A percentile compares a stretch with the other conserved stretches of the same genome.
phyloP scores from a whole-genome alignment of 2,329 filamentous ascomycete genomes.

The Tricladium varicosporioides region DNA sequence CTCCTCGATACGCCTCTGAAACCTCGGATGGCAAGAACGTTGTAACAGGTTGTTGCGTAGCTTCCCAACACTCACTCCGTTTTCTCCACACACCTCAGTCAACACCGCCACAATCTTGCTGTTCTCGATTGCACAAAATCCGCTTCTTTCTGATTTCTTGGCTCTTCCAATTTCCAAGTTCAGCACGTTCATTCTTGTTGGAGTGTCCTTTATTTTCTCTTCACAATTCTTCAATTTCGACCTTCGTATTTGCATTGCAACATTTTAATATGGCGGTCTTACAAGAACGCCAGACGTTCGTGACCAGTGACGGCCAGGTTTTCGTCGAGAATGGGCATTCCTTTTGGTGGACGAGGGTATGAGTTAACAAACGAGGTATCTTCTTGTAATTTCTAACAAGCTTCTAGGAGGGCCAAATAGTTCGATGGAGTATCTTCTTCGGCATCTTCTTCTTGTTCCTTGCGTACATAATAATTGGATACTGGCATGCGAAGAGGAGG shows the following conservation, averaged over 20 bases:
- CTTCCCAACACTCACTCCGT: not conserved
- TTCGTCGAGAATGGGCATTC: constrained; percentile 29
- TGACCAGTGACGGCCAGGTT: constrained; percentile 5
- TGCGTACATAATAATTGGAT: constrained; percentile 64
- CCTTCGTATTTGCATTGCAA: not conserved
- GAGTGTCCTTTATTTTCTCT: not conserved
- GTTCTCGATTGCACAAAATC: not conserved
- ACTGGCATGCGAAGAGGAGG: constrained; percentile 66
- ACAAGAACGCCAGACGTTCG: constrained; percentile 3
- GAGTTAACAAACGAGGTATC: constrained; percentile 12
- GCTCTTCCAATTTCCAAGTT: not conserved
- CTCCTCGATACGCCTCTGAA: constrained; percentile 17
- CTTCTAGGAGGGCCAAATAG: constrained; percentile 35
- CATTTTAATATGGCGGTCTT: not conserved
- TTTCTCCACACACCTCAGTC: not conserved
- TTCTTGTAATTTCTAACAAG: constrained; percentile 24
- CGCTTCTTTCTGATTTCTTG: not conserved
- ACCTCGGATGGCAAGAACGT: constrained; percentile 16
- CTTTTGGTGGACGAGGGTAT: constrained; percentile 42
- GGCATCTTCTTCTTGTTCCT: constrained; percentile 57
- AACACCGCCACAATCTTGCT: constrained; percentile 11
- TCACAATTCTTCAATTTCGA: not conserved
- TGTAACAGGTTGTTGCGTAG: constrained; percentile 16
- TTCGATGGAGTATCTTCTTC: constrained; percentile 71
- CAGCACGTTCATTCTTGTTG: constrained; percentile 4